phyloP scores from a whole-genome alignment of 345 rosid species.

The Lepidium didymum region DNA sequence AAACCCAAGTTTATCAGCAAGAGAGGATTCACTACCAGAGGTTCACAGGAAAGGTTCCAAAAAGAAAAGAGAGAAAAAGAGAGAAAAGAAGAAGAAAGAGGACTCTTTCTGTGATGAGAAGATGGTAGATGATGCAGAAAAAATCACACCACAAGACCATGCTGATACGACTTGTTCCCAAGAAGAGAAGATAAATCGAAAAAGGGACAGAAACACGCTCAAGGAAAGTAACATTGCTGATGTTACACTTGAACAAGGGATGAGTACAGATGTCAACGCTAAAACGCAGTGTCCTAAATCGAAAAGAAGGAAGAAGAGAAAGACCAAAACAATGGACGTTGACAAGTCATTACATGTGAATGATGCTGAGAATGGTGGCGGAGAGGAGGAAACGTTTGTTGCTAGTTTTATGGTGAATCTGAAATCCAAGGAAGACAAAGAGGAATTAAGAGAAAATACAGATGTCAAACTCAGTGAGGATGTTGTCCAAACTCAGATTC shows the following conservation, averaged over 20 bases:
- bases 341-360: no score
- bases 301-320: no score
- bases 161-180: neutral
- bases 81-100: neutral
- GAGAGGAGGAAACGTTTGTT: neutral
- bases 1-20: neutral
- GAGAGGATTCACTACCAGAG: neutral
- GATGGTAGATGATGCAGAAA: neutral
- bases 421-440: neutral
- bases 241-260: no score
- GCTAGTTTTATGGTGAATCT: neutral
- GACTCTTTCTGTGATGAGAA: neutral
- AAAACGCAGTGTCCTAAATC: no score
- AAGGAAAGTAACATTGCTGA: neutral
- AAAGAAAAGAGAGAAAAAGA: neutral
- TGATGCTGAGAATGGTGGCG: no score
- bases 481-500: constrained; percentile 11
- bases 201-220: neutral
- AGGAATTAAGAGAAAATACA: neutral
- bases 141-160: constrained; percentile 1
- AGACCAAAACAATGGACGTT: no score
- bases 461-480: neutral
- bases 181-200: constrained; percentile 5
- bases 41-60: neutral
- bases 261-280: no score